Conservation (phyloP, 768 basidiomycete genomes). For the Tricholoma matsutake region DNA sequence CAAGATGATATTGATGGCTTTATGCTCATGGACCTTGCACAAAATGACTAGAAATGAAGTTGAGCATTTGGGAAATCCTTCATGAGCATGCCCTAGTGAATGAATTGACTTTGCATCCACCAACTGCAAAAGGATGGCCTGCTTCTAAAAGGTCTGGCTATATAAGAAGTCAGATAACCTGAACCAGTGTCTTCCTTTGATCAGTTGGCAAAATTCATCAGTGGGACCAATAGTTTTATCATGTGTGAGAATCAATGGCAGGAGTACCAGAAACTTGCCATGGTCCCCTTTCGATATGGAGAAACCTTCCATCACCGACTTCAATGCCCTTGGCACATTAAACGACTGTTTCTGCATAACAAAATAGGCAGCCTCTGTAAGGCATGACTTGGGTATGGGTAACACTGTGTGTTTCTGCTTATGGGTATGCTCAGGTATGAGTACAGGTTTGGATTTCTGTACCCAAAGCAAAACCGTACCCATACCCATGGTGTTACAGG, state of each 20-base stretch:
- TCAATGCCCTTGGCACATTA: too few relatives aligned
- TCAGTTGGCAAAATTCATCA: not conserved
- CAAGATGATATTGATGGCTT: conserved; percentile 17
- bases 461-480: too few relatives aligned
- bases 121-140: not conserved
- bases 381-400: too few relatives aligned
- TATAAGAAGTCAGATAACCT: not conserved
- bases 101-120: not conserved
- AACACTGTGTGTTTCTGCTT: too few relatives aligned
- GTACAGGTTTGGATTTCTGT: too few relatives aligned
- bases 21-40: conserved; percentile 25
- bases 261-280: not conserved
- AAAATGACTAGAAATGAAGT: conserved; percentile 32
- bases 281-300: too few relatives aligned
- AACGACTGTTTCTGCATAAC: too few relatives aligned
- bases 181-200: not conserved
- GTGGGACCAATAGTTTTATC: not conserved
- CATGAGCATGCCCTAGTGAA: not conserved
- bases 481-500: too few relatives aligned
- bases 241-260: not conserved
- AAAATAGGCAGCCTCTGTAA: too few relatives aligned
- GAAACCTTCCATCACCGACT: too few relatives aligned
- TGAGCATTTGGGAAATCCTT: conserved; percentile 15
- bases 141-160: not conserved
- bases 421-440: too few relatives aligned